These are phyloP conservation scores for Cubamyces sp. DNA, from an alignment of 768 basidiomycete species.

Conservation along the genomic window DNA sequence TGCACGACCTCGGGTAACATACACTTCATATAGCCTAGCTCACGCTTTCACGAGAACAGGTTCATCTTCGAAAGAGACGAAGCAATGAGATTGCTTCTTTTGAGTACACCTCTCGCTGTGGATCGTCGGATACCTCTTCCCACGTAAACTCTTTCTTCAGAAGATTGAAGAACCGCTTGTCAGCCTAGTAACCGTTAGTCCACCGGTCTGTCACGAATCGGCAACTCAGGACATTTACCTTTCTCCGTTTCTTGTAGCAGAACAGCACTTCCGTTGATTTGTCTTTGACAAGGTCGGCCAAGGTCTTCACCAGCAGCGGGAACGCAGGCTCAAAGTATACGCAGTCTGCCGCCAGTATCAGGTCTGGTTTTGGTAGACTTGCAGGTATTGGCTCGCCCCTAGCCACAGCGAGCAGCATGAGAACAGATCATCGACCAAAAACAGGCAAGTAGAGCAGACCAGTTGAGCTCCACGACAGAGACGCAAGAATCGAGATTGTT, in stretches of 20 bases:
- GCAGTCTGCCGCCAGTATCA: conserved; percentile 91
- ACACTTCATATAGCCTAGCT: too few relatives aligned
- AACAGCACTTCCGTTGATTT: conserved; percentile 73
- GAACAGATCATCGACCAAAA: not conserved
- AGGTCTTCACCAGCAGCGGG: conserved; percentile 80
- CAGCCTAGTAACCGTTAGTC: conserved; percentile 58
- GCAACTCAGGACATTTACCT: conserved; percentile 52
- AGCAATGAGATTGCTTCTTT: conserved; percentile 72
- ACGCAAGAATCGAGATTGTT: conserved; percentile 63
- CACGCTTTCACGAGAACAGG: not conserved
- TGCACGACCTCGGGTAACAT: too few relatives aligned
- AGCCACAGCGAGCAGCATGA: conserved; percentile 14
- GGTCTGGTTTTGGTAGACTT: conserved; percentile 48
- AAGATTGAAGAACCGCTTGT: conserved; percentile 82
- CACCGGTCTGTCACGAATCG: not conserved
- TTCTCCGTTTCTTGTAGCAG: conserved; percentile 93
- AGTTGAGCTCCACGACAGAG: conserved; percentile 75
- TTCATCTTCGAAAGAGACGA: conserved; percentile 40
- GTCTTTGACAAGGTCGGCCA: conserved; percentile 59
- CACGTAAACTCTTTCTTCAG: conserved; percentile 80
- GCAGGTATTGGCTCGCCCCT: conserved; percentile 70
- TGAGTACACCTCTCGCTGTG: conserved; percentile 56
- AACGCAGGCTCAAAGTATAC: conserved; percentile 96
- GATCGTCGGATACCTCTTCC: conserved; percentile 70
- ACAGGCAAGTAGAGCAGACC: conserved; percentile 50